Base-by-base conservation (phyloP, 2,329 filamentous ascomycete species). In the Aspergillus sp. region DNA sequence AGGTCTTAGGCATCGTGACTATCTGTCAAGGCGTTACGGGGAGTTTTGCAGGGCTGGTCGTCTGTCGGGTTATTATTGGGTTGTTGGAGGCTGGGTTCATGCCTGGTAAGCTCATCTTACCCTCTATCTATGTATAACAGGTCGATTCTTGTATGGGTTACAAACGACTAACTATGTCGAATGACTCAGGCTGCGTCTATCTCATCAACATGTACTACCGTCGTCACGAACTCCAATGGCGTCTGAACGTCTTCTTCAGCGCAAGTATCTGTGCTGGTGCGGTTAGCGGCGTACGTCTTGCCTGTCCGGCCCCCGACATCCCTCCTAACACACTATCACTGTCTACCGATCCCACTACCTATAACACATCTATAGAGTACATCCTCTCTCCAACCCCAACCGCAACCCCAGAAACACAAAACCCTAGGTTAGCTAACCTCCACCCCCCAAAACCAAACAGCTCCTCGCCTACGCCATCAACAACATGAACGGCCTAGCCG, bases 381-480 rank as follows among this genome's bases (percentile, higher is more conserved):
- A 24, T 24, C 22, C 22, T 24, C 22, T 24, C 22, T 24, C 22
- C 22, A 22, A 22, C 3, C 2, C 22, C 22, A 22, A 22, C 22
- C 22, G 22, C 22, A 22, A 22, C 2, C 22, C 22, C 22, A 22
- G 22, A 24, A 24, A 24, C 22, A 24, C 22, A 24, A 24, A 24
- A 1, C 24, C 5, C 24, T 24, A 24, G 1, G 3, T 1, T 24
- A 1, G 5, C 24, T 24, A 24, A 24, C 22, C 22, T 24, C 24
- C 24, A 24, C 24, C 24, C 22, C 4, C 24, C 24, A 24, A 2
- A 54, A 36, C 16, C 1, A 29, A 1, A 16, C 31, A 73, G 70
- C 69, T 79, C 29, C 71, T 80, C n/a, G 78, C 78, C 0, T 79
- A 77, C 56, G 77, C 71, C 1, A 75, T 80, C 57, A 68, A 71